Base-by-base conservation (phyloP, 768 basidiomycete genomes). In the Lentinus brumalis region DNA sequence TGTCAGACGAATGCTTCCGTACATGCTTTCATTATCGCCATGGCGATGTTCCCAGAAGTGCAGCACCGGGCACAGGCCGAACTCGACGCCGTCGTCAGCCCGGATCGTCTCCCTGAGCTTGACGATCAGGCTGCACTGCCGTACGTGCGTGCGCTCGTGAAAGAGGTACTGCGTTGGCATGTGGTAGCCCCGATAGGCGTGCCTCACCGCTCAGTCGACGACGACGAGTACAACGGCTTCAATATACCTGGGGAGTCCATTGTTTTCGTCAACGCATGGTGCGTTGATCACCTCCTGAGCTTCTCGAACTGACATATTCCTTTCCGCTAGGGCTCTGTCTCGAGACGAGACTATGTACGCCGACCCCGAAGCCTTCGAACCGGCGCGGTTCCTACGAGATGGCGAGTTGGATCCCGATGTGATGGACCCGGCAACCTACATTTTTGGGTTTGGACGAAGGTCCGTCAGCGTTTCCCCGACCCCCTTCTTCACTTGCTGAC, bases 321-420 rank as follows among this genome's bases (percentile, higher is more conserved):
- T 5, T 18, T 26, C 26, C 2, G 5, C 29, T 39, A 66, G 75
- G 77, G 76, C 69, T 9, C 72, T 83, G 63, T 67, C 70, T 11
- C 75, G 75, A 41, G 74, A 81, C 49, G 69, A 69, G 50, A 63
- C 66, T 18, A 67, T 71, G 5, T 83, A 78, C 55, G 57, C 70
- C 3, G 65, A 80, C 45, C 79, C 82, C 5, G 66, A 74, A 12
- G 63, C 61, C 8, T 83, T 80, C 67, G 61, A 68, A 2, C 82
- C 81, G 9, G 74, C 75, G n/a, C 72, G 80, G 15, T 82, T 75
- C 49, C 62, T 79, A 8, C 57, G 61, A 21, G 65, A 71, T 50
- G 72, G 70, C 4, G 5, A 21, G 11, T 3, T 56, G 10, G 26
- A 56, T 40, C 54, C 54, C 26, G 57, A 54, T 5, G 55, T 72